Conservation (phyloP, 208 protist species). For the Naegleria gruberi region DNA sequence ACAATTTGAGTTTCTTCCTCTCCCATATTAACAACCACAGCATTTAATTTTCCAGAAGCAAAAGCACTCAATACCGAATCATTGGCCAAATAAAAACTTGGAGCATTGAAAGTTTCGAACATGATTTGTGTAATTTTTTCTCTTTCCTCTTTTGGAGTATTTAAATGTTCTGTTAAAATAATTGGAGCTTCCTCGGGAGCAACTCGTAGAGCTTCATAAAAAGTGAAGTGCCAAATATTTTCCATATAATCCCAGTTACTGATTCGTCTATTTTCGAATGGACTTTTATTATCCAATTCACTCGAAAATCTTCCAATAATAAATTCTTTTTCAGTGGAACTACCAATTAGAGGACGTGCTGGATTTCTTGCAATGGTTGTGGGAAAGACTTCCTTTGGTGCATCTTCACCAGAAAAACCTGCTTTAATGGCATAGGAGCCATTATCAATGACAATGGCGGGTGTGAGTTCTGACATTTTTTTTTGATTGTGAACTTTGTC, state of each 20-base stretch:
- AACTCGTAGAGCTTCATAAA: not conserved
- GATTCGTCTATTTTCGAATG: slow-evolving; percentile 24
- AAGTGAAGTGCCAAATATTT: not conserved
- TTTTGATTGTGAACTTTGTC: too few species aligned
- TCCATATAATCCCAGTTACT: slow-evolving; percentile 17
- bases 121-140: slow-evolving; percentile 26
- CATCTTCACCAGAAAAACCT: slow-evolving; percentile 88
- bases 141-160: not conserved
- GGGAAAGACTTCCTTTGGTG: slow-evolving; percentile 54
- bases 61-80: not conserved
- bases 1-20: not conserved
- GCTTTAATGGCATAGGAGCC: slow-evolving; percentile 94
- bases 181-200: not conserved
- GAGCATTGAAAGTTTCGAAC: not conserved
- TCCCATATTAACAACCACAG: not conserved
- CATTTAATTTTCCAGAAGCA: slow-evolving; percentile 33
- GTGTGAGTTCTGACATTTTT: too few species aligned
- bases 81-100: not conserved
- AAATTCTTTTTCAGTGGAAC: too few species aligned
- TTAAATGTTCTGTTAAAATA: not conserved
- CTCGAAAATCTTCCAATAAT: too few species aligned
- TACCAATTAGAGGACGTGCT: too few species aligned
- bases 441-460: too few species aligned
- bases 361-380: too few species aligned
- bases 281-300: too few species aligned